Evolutionary conservation across 2,329 filamentous ascomycete genomes (phyloP), one percentile per base, ranked within the genome.

Genomic region (Neurospora sp.): DNA sequence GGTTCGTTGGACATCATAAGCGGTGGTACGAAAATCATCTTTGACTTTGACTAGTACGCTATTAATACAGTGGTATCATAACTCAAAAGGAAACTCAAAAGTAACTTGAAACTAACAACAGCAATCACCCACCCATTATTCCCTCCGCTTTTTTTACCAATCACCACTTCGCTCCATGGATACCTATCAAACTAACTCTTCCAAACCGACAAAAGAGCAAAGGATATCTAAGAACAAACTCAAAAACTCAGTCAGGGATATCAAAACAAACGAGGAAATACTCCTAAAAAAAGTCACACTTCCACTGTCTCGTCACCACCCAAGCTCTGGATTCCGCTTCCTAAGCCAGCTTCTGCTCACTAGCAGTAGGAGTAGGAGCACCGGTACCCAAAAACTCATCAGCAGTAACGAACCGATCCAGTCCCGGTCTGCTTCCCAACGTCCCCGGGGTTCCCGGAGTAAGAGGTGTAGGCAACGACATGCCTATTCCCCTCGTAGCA

Each of bases 331-430:
- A 10, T 38, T 38, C 10, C 9, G 39, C 39, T 2, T 19, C 2
- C 19, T 23, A 23, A 52, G 19, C 39, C 38, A 38, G 10, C n/a
- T 28, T 52, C 5, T 3, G 52, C 23, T 36, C 23, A 62, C 23
- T 36, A 62, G 52, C 52, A 1, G 52, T 62, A 36, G 52, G 52
- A 62, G 23, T 62, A 36, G 52, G 28, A 36, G 52, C 8, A 5
- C 52, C 52, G 1, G 23, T 33, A 36, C 52, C 36, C 23, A 62
- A 33, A 5, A 81, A 77, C 71, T 85, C 83, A 13, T 78, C 81
- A 1, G 87, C 86, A 2, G 87, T 89, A 23, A 85, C 81, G 72
- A 87, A 89, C 0, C 84, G 83, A 71, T 90, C 86, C 38, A 89
- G 68, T 1, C 75, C 78, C 19, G 84, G 83, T 42, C 83, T 78